These are phyloP conservation scores for Tulasnella sp. DNA, from an alignment of 768 basidiomycete genomes.

Conservation along the genomic window DNA sequence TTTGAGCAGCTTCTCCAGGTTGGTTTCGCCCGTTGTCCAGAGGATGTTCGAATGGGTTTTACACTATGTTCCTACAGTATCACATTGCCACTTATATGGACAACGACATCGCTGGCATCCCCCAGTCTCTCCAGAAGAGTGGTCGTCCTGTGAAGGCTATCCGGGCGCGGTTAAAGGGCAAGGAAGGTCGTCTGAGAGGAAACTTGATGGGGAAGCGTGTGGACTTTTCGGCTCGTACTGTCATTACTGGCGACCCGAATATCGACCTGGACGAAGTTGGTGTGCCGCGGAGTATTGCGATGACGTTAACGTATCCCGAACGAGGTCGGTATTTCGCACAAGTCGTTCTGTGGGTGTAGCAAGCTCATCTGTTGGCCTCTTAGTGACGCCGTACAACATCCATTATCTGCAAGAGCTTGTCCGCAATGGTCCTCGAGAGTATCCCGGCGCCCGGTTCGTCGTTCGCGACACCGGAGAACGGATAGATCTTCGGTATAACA, in stretches of 20 bases:
- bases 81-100: slow-evolving; percentile 99
- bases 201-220: slow-evolving; percentile 99
- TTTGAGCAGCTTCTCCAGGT: slow-evolving; percentile 95
- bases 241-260: slow-evolving; percentile 98
- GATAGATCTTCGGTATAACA: slow-evolving; percentile 93
- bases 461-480: slow-evolving; percentile 95
- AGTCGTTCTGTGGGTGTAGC: slow-evolving; percentile 13
- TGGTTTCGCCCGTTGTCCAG: slow-evolving; percentile 21
- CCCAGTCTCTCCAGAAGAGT: slow-evolving; percentile 93
- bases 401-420: slow-evolving; percentile 88
- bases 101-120: slow-evolving; percentile 96
- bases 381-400: slow-evolving; percentile 97
- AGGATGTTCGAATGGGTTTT: slow-evolving; percentile 13
- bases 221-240: slow-evolving; percentile 96
- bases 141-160: slow-evolving; percentile 97
- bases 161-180: slow-evolving; percentile 94
- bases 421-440: slow-evolving; percentile 83
- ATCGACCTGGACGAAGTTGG: slow-evolving; percentile 93
- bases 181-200: slow-evolving; percentile 94
- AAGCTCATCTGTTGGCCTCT: slow-evolving; percentile 7
- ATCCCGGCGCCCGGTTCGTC: slow-evolving; percentile 94
- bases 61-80: slow-evolving; percentile 41
- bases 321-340: slow-evolving; percentile 45
- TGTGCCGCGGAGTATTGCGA: slow-evolving; percentile 87
- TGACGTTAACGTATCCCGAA: slow-evolving; percentile 96